phyloP scores from a whole-genome alignment of 1,139 yeast genomes.

The Geotrichum restrictum region DNA sequence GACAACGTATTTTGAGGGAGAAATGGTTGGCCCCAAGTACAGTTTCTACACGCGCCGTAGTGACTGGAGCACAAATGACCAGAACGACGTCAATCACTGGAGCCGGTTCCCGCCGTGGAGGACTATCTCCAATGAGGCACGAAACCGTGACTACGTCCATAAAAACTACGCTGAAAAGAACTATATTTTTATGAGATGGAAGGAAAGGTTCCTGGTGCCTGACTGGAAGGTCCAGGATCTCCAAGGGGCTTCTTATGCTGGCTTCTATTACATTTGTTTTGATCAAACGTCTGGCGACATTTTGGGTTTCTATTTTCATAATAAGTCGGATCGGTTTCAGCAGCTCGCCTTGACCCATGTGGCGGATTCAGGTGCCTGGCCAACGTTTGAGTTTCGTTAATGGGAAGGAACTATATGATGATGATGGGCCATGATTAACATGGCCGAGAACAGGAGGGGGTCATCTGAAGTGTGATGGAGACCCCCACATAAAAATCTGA shows the following conservation, averaged over 20 bases:
- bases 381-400: conserved; percentile 40
- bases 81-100: conserved; percentile 85
- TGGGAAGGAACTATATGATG: too few relatives aligned
- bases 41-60: conserved; percentile 47
- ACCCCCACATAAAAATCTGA: too few relatives aligned
- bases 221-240: conserved; percentile 59
- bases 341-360: conserved; percentile 53
- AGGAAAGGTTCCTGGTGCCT: conserved; percentile 80
- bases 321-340: conserved; percentile 72
- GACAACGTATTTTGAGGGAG: conserved; percentile 83
- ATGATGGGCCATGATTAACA: too few relatives aligned
- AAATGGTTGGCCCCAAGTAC: conserved; percentile 62
- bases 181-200: conserved; percentile 88
- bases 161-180: conserved; percentile 41
- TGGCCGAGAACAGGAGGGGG: too few relatives aligned
- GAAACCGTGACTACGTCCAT: conserved; percentile 34
- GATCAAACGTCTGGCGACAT: conserved; percentile 73
- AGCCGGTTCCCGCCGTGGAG: conserved; percentile 64
- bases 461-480: too few relatives aligned
- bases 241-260: conserved; percentile 84
- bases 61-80: conserved; percentile 60
- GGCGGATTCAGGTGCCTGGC: conserved; percentile 41
- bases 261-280: conserved; percentile 82
- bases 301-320: conserved; percentile 77
- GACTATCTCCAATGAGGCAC: conserved; percentile 36